These are phyloP conservation scores for Cylindricascospora bacillispora DNA, from an alignment of 1,139 yeast genomes.

Conservation along the genomic window DNA sequence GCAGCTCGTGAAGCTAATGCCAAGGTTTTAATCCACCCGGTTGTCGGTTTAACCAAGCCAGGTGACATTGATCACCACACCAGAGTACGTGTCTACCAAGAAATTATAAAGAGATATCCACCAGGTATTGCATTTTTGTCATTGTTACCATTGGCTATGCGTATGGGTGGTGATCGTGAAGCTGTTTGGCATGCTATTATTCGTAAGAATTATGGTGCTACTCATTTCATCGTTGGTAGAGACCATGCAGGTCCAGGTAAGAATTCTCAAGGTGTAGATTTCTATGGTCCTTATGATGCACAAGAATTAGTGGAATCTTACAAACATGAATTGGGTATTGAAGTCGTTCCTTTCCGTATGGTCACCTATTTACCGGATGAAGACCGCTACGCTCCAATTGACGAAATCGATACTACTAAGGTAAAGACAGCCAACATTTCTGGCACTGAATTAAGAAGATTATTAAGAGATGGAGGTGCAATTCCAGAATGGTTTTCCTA, in stretches of 20 bases:
- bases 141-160: slow-evolving; percentile 87
- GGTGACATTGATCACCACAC: slow-evolving; percentile 98
- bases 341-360: slow-evolving; percentile 94
- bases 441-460: slow-evolving; percentile 87
- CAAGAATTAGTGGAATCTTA: slow-evolving; percentile 73
- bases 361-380: slow-evolving; percentile 93
- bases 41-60: slow-evolving; percentile 92
- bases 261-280: slow-evolving; percentile 85
- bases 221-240: slow-evolving; percentile 95
- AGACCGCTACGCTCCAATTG: slow-evolving; percentile 91
- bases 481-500: slow-evolving; percentile 97
- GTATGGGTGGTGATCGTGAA: slow-evolving; percentile 99
- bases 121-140: slow-evolving; percentile 86
- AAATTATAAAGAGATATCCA: slow-evolving; percentile 83
- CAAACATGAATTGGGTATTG: slow-evolving; percentile 67
- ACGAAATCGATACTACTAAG: slow-evolving; percentile 69
- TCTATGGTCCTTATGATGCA: slow-evolving; percentile 96
- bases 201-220: slow-evolving; percentile 92
- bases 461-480: slow-evolving; percentile 72
- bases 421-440: slow-evolving; percentile 76
- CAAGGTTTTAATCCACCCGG: slow-evolving; percentile 87
- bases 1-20: slow-evolving; percentile 76
- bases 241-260: slow-evolving; percentile 98
- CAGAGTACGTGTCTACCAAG: slow-evolving; percentile 88
- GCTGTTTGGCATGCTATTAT: slow-evolving; percentile 98